phyloP scores from a whole-genome alignment of 2,329 filamentous ascomycete species.

The Pseudopithomyces maydicus region DNA sequence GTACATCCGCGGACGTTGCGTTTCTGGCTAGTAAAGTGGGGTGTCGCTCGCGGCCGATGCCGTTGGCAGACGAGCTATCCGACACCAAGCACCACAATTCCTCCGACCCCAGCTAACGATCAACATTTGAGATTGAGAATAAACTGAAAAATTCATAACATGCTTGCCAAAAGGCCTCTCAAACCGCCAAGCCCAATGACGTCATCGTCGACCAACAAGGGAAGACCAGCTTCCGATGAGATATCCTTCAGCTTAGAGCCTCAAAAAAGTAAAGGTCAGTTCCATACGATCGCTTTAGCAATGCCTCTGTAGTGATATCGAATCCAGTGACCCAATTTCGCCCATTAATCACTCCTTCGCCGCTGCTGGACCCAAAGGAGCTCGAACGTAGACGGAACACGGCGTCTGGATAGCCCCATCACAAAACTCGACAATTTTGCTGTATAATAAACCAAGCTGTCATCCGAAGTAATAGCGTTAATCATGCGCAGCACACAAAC shows the following conservation, averaged over 20 bases:
- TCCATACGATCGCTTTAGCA: background rate
- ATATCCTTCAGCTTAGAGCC: slow-evolving; percentile 13
- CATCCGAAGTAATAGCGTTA: too few species aligned
- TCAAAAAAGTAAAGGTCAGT: slow-evolving; percentile 9
- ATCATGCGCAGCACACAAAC: too few species aligned
- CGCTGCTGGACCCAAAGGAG: slow-evolving; percentile 21
- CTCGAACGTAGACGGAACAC: slow-evolving; percentile 17
- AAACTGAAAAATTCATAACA: too few species aligned
- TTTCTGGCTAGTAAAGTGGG: background rate
- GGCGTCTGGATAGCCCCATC: background rate
- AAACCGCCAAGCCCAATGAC: slow-evolving; percentile 13
- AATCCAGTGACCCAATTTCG: slow-evolving; percentile 17
- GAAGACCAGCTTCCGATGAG: background rate
- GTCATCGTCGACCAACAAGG: slow-evolving; percentile 12
- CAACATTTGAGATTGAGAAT: background rate
- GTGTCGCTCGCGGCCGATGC: background rate
- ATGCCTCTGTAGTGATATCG: background rate
- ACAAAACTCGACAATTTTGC: background rate
- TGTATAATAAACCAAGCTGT: too few species aligned
- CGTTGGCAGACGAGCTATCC: background rate
- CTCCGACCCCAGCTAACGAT: background rate
- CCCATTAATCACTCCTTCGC: slow-evolving; percentile 24
- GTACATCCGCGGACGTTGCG: background rate
- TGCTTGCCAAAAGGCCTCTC: slow-evolving; percentile 11
- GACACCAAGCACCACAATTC: background rate